Conservation (phyloP, 768 basidiomycete species). For the Pleurotus cornucopiae region DNA sequence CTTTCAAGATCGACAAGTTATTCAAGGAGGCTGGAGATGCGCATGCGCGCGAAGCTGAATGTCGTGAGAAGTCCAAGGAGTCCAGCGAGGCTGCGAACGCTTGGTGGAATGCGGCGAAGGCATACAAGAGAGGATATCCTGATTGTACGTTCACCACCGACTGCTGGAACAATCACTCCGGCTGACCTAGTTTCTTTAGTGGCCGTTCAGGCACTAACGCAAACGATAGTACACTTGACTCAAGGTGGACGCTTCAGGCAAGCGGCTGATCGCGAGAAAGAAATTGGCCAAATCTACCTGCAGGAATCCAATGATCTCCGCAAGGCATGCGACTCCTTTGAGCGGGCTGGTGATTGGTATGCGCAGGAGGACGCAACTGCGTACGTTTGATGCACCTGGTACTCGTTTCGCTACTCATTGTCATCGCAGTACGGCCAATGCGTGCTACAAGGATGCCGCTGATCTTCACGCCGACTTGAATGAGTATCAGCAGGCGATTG, state of each 20-base stretch:
- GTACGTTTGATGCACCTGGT: conserved; percentile 44
- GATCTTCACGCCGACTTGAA: conserved; percentile 90
- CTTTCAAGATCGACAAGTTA: conserved; percentile 87
- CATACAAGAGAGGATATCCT: conserved; percentile 85
- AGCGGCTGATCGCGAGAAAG: conserved; percentile 96
- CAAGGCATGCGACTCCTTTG: conserved; percentile 88
- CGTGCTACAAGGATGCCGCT: conserved; percentile 94
- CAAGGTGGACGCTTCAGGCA: conserved; percentile 89
- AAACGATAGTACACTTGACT: conserved; percentile 82
- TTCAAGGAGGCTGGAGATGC: conserved; percentile 92
- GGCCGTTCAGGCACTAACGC: conserved; percentile 81
- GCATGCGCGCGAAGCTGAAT: conserved; percentile 92
- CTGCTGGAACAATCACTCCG: background rate
- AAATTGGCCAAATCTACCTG: conserved; percentile 93
- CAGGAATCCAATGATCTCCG: conserved; percentile 75
- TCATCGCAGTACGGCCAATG: conserved; percentile 78
- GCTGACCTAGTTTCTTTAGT: conserved; percentile 43
- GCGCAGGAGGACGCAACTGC: conserved; percentile 95
- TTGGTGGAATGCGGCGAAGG: conserved; percentile 97
- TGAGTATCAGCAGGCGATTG: conserved; percentile 80
- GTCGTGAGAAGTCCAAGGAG: conserved; percentile 85
- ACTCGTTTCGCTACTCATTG: background rate
- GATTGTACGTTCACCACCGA: conserved; percentile 53
- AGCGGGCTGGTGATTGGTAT: conserved; percentile 95
- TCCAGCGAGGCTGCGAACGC: conserved; percentile 94